A percentile compares a stretch with the other conserved stretches of the same genome.
These are phyloP conservation scores for Tetracladium maxilliforme DNA, from an alignment of 2,329 filamentous ascomycete species.

Conservation along the genomic window DNA sequence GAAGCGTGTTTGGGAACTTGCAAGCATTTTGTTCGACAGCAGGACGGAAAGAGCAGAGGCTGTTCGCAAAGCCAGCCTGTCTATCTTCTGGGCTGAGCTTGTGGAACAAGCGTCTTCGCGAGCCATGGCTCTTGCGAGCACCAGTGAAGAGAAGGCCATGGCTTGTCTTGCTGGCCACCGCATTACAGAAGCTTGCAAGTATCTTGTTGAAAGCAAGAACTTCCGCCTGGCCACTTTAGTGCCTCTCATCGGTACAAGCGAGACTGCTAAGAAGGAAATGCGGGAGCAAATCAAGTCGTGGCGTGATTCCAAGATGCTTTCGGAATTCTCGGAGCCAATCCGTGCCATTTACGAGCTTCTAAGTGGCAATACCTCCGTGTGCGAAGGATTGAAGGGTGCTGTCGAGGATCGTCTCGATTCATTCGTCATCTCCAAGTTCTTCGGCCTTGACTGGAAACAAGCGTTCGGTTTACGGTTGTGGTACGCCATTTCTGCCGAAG, in stretches of 20 bases:
- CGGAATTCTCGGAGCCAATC: slow-evolving; percentile 74
- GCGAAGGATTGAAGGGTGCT: slow-evolving; percentile 59
- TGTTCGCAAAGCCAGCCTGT: slow-evolving; percentile 48
- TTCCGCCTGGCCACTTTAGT: slow-evolving; percentile 76
- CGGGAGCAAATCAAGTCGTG: slow-evolving; percentile 69
- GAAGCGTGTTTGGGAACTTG: slow-evolving; percentile 69
- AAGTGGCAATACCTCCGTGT: slow-evolving; percentile 73
- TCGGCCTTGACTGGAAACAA: slow-evolving; percentile 83
- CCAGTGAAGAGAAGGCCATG: slow-evolving; percentile 71
- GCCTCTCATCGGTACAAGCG: slow-evolving; percentile 64
- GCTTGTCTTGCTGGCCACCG: slow-evolving; percentile 66
- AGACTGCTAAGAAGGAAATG: slow-evolving; percentile 58
- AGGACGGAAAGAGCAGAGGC: no score
- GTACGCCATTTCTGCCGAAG: slow-evolving; percentile 61
- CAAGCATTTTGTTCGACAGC: slow-evolving; percentile 77
- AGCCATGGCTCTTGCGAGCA: slow-evolving; percentile 40
- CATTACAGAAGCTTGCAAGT: slow-evolving; percentile 68
- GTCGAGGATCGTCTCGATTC: slow-evolving; percentile 67
- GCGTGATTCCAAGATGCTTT: slow-evolving; percentile 68
- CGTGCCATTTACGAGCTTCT: slow-evolving; percentile 83
- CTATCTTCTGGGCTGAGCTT: slow-evolving; percentile 49
- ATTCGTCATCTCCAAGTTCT: slow-evolving; percentile 72
- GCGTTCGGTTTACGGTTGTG: slow-evolving; percentile 83
- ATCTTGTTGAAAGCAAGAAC: slow-evolving; percentile 61
- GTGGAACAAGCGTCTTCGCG: slow-evolving; percentile 43